Conservation (phyloP, 192 early-diverging fungal genomes). For the Funneliformis mosseae region DNA sequence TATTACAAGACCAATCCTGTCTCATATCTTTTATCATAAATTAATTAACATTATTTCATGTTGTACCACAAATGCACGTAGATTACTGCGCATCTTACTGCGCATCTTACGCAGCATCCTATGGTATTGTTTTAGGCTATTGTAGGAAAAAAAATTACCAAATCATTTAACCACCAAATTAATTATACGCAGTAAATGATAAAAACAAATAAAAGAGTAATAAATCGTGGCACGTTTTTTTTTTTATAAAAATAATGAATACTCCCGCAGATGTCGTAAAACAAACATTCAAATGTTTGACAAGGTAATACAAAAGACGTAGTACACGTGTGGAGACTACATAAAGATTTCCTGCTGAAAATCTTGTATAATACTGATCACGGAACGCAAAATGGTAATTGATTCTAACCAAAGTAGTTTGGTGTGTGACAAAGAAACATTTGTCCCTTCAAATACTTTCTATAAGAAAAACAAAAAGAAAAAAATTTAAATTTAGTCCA, state of each 20-base stretch:
- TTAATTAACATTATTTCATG: neutral
- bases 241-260: neutral
- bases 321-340: neutral
- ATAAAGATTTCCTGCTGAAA: neutral
- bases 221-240: neutral
- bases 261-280: neutral
- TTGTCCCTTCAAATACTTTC: neutral
- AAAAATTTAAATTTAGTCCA: neutral
- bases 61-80: neutral
- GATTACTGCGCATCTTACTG: neutral
- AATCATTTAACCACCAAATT: neutral
- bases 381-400: neutral
- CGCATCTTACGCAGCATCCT: neutral
- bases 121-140: neutral
- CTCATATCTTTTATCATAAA: neutral
- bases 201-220: neutral
- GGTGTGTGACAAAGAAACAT: neutral
- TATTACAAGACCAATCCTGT: neutral
- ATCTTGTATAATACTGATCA: conserved; percentile 2
- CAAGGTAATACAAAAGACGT: neutral
- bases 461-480: neutral
- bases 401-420: conserved; percentile 20
- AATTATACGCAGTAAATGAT: neutral
- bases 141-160: neutral
- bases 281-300: conserved; percentile 1